phyloP scores from a whole-genome alignment of 1,139 yeast species.

The Taiozyma sp. region DNA sequence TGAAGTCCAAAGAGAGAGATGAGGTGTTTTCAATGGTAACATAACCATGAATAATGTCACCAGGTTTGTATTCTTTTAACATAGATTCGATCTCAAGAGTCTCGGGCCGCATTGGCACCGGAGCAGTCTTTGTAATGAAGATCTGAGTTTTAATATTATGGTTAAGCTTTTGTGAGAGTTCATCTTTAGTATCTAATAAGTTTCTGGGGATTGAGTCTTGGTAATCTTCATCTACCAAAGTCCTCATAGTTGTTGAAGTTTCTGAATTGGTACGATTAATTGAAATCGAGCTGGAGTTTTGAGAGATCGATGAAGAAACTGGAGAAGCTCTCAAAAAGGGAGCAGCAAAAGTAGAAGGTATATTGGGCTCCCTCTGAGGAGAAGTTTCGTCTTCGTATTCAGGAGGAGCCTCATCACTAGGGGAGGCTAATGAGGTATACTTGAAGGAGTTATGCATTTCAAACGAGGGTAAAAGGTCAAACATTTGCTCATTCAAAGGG shows the following conservation, averaged over 20 bases:
- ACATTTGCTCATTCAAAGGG: not conserved
- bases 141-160: constrained; percentile 26
- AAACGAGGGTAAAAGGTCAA: constrained; percentile 56
- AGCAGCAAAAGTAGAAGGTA: not conserved
- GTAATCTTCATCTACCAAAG: not conserved
- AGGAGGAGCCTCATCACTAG: constrained; percentile 4
- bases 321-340: not conserved
- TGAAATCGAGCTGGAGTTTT: not conserved
- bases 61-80: constrained; percentile 46
- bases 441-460: constrained; percentile 58
- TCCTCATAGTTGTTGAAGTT: not conserved
- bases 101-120: constrained; percentile 21
- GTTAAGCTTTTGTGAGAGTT: constrained; percentile 9
- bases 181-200: constrained; percentile 10
- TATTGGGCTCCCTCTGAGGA: not conserved
- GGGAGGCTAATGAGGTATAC: constrained; percentile 25
- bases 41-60: constrained; percentile 52
- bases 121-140: constrained; percentile 31
- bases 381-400: constrained; percentile 4
- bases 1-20: constrained; percentile 39
- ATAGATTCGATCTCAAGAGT: constrained; percentile 27
- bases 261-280: not conserved
- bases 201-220: constrained; percentile 6
- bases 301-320: not conserved
- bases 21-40: constrained; percentile 43